These are phyloP conservation scores for Rostrohypoxylon terebratum DNA, from an alignment of 495 filamentous ascomycete species.

Conservation along the genomic window DNA sequence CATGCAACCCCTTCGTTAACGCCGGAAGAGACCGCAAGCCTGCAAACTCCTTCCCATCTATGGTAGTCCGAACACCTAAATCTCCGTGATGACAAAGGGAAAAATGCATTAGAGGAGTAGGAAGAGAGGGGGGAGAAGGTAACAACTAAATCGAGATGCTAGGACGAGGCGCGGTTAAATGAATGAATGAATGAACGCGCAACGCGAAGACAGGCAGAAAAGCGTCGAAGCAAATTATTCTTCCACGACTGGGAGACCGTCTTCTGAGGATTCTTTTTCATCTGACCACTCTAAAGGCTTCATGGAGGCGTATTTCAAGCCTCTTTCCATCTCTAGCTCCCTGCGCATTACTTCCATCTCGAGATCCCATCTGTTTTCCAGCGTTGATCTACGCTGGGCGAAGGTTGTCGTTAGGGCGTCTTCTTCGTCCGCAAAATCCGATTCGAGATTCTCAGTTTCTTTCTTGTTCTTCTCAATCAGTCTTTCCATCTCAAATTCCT, in stretches of 20 bases:
- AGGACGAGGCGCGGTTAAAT: background rate
- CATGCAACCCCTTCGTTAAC: conserved; percentile 17
- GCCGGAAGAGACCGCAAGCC: conserved; percentile 9
- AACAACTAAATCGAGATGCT: background rate
- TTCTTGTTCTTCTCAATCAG: conserved; percentile 64
- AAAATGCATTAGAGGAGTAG: background rate
- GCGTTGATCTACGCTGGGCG: conserved; percentile 59
- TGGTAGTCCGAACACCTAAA: conserved; percentile 3
- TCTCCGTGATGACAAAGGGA: conserved; percentile 7
- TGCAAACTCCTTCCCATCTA: conserved; percentile 6
- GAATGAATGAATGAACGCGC: background rate
- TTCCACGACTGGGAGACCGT: conserved; percentile 35
- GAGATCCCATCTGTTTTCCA: conserved; percentile 71
- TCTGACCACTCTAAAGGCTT: conserved; percentile 58
- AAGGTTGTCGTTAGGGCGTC: conserved; percentile 61
- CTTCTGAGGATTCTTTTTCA: conserved; percentile 39
- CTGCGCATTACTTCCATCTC: conserved; percentile 71
- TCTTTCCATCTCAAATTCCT: conserved; percentile 70
- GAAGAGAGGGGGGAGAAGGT: background rate
- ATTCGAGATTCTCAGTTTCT: conserved; percentile 68
- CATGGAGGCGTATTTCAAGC: conserved; percentile 62
- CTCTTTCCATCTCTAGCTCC: conserved; percentile 66
- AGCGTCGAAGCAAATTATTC: conserved; percentile 26
- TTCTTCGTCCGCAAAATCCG: conserved; percentile 67
- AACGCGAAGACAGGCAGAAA: background rate